Conservation (phyloP, 1,284 basidiomycete species). For the Sporisorium reilianum region DNA sequence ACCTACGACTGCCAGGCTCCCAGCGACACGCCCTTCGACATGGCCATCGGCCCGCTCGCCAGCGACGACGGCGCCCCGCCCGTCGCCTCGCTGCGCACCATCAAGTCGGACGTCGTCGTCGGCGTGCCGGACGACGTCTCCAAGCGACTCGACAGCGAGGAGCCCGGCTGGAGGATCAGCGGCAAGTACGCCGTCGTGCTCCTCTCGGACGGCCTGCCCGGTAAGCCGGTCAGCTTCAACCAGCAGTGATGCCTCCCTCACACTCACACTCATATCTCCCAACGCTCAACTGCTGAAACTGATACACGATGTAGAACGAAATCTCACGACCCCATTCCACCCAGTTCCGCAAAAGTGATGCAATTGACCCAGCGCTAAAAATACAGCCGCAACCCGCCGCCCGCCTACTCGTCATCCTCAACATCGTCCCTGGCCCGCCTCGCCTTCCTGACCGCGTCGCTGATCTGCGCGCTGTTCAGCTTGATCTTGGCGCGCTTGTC, state of each 20-base stretch:
- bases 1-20: conserved; percentile 75
- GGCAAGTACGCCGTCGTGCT: conserved; percentile 78
- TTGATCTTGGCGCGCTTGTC: conserved; percentile 48
- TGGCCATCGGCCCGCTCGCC: conserved; percentile 93
- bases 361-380: background rate
- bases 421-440: conserved; percentile 24
- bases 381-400: background rate
- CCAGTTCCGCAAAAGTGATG: too few species aligned
- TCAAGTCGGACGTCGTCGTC: conserved; percentile 77
- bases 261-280: too few species aligned
- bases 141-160: conserved; percentile 77
- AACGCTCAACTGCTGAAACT: background rate
- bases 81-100: conserved; percentile 71
- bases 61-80: conserved; percentile 88
- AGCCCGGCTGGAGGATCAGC: conserved; percentile 82
- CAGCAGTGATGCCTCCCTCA: conserved; percentile 22
- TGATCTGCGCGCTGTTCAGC: conserved; percentile 49
- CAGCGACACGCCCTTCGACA: conserved; percentile 86
- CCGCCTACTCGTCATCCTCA: conserved; percentile 28
- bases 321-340: background rate
- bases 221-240: conserved; percentile 47
- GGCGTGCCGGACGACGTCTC: conserved; percentile 78
- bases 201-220: conserved; percentile 53
- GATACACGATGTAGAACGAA: conserved; percentile 6
- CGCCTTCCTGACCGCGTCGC: conserved; percentile 36